phyloP scores from a whole-genome alignment of 139 green algal species.

The Chlorella vulgaris region DNA sequence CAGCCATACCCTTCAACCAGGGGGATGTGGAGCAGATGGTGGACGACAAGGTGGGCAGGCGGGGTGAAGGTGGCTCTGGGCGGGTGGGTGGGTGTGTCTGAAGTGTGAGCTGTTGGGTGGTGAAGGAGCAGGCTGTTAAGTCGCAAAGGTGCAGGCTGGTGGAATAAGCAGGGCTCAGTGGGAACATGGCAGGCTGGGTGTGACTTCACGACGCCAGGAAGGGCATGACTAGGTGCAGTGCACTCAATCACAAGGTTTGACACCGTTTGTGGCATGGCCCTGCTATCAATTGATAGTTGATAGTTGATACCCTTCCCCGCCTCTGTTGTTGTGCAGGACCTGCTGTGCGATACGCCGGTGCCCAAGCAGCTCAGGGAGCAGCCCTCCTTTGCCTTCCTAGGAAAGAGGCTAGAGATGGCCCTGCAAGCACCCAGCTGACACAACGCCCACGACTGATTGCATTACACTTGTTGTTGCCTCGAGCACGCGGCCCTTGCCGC shows the following conservation, averaged over 20 bases:
- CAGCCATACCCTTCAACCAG: constrained; percentile 84
- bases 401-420: constrained; percentile 35
- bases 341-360: constrained; percentile 39
- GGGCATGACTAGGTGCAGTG: no score
- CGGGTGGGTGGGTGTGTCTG: not conserved
- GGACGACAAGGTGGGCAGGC: constrained; percentile 51
- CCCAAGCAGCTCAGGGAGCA: constrained; percentile 32
- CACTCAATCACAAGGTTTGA: no score
- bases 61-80: not conserved
- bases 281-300: no score
- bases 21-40: constrained; percentile 73
- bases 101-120: no score
- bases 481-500: not conserved
- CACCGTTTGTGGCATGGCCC: no score
- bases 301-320: no score
- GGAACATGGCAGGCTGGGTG: no score
- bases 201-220: no score
- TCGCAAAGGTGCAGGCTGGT: no score
- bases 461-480: not conserved
- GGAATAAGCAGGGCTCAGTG: no score
- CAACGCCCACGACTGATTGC: not conserved
- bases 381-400: constrained; percentile 41
- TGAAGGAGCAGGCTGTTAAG: no score
- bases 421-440: constrained; percentile 27
- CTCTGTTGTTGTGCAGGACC: constrained; percentile 29